Evolutionary conservation across 2,329 filamentous ascomycete species (phyloP).

Genomic region (Scedosporium dehoogii): DNA sequence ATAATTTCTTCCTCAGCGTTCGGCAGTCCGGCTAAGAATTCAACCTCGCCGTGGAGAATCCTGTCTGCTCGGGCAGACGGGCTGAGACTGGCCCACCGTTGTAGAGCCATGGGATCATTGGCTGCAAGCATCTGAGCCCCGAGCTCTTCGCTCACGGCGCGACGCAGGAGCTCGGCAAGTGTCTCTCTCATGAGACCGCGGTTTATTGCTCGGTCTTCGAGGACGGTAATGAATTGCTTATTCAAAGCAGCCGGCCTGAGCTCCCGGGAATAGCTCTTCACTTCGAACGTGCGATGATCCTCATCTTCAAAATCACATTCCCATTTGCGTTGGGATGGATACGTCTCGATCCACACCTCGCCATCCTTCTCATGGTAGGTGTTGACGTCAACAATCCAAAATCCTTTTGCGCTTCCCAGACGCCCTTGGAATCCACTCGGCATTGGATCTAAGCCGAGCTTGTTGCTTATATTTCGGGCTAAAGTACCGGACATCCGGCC

Average conservation of each 20-base stretch:
- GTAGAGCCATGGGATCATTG: conserved; percentile 36
- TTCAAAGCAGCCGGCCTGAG: conserved; percentile 49
- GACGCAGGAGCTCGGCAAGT: conserved; percentile 38
- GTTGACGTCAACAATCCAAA: conserved; percentile 56
- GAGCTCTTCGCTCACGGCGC: conserved; percentile 42
- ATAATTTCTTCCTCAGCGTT: conserved; percentile 38
- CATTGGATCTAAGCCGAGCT: conserved; percentile 39
- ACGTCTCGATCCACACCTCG: conserved; percentile 56
- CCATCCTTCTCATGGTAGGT: conserved; percentile 23
- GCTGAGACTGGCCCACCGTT: conserved; percentile 41
- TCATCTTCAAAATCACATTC: conserved; percentile 34
- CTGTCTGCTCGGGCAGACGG: conserved; percentile 24
- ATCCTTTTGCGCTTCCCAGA: conserved; percentile 63
- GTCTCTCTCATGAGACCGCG: conserved; percentile 30
- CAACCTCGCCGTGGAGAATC: conserved; percentile 26
- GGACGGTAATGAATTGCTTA: conserved; percentile 57
- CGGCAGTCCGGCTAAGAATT: conserved; percentile 41
- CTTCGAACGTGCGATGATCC: conserved; percentile 54
- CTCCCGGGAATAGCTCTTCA: conserved; percentile 37
- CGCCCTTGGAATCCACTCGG: conserved; percentile 61
- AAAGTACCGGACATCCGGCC: conserved; percentile 53
- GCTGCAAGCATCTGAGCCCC: conserved; percentile 41
- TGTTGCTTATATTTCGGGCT: conserved; percentile 38
- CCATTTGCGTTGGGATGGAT: conserved; percentile 62
- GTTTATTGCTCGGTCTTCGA: conserved; percentile 48